Conservation (phyloP, 148 eudicot species). For the Silene conica region DNA sequence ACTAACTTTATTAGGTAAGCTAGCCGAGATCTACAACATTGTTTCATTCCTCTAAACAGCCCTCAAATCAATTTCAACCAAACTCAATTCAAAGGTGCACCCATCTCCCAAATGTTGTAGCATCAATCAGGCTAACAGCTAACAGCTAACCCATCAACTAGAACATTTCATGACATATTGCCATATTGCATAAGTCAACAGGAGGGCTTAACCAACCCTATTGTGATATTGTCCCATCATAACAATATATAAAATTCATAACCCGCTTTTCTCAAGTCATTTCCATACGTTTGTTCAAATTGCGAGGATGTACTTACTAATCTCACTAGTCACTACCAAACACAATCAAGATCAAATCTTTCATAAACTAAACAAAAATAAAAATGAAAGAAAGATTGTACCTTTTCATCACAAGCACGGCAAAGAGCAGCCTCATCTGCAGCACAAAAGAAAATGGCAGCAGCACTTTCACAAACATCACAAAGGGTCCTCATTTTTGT, state of each 20-base stretch:
- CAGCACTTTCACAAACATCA: conserved; percentile 91
- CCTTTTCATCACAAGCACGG: conserved; percentile 89
- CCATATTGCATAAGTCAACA: not conserved
- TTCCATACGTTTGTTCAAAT: not conserved
- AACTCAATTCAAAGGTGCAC: no score
- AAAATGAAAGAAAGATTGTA: conserved; percentile 9
- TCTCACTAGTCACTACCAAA: not conserved
- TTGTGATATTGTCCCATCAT: no score
- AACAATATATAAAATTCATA: no score
- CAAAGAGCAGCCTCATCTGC: conserved; percentile 99
- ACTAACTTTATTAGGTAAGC: not conserved
- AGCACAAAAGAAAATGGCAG: conserved; percentile 85
- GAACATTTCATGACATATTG: conserved; percentile 9
- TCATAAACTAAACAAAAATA: not conserved
- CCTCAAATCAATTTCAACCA: no score
- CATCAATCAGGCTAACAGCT: not conserved
- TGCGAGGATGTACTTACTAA: not conserved
- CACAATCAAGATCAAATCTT: not conserved
- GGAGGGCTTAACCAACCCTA: not conserved
- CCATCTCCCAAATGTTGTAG: not conserved
- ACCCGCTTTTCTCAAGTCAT: not conserved
- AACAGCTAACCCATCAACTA: conserved; percentile 5
- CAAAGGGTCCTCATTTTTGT: conserved; percentile 75
- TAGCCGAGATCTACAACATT: not conserved
- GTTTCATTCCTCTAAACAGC: no score